Evolutionary conservation across 2,329 filamentous ascomycete species (phyloP).

Genomic region (Fusarium nelsonii): DNA sequence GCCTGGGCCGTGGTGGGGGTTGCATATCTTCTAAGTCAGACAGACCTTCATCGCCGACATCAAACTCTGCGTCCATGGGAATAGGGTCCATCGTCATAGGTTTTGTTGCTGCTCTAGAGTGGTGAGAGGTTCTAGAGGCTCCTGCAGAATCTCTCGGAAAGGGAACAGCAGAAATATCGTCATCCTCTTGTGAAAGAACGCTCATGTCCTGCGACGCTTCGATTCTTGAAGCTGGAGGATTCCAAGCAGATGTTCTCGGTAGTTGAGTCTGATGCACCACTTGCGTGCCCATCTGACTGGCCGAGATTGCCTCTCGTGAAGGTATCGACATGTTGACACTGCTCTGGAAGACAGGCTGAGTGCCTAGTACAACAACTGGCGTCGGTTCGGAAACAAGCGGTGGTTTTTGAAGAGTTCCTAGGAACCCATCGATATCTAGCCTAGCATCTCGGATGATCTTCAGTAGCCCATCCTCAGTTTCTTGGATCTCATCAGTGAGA

Average conservation of each 20-base stretch:
- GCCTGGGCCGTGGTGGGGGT: conserved; percentile 27
- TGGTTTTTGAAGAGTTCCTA: conserved; percentile 47
- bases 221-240: conserved; percentile 38
- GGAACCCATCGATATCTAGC: conserved; percentile 58
- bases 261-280: conserved; percentile 67
- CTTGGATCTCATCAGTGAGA: conserved; percentile 59
- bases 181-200: conserved; percentile 45
- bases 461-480: conserved; percentile 59
- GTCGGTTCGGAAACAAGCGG: conserved; percentile 17
- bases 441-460: conserved; percentile 59
- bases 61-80: conserved; percentile 39
- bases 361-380: conserved; percentile 58
- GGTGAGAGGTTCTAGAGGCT: conserved; percentile 9
- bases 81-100: conserved; percentile 6
- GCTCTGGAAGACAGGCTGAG: conserved; percentile 54
- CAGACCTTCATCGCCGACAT: conserved; percentile 47
- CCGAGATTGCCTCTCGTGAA: conserved; percentile 51
- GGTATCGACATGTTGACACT: conserved; percentile 52
- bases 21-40: conserved; percentile 51
- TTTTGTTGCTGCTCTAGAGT: conserved; percentile 17
- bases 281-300: conserved; percentile 57
- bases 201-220: conserved; percentile 38
- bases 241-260: conserved; percentile 47
- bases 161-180: conserved; percentile 33
- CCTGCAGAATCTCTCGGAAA: conserved; percentile 47